Base-by-base conservation (phyloP, 257 asterid species). In the Galeopsis tetrahit region DNA sequence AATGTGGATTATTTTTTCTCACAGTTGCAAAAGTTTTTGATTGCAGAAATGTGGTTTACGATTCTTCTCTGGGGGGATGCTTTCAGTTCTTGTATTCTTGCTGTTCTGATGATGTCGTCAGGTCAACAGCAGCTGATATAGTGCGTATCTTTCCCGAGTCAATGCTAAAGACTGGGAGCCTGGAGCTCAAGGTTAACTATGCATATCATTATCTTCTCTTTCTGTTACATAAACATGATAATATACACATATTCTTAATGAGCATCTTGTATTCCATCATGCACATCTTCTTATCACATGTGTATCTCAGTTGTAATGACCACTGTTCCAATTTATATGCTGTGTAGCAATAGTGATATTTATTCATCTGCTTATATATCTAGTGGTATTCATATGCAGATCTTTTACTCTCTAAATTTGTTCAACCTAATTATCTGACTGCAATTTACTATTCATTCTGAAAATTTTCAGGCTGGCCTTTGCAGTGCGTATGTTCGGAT, bases 11-110 rank as follows among this genome's bases (percentile, higher is more conserved):
- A 63, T 60, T 40, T 58, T 68, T 72, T 70, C 81, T 78, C 72
- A 78, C 64, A 57, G 76, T 17, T 21, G 72, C 65, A 21, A 59
- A 31, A 28, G 10, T 73, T 55, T 76, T 78, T 63, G 43, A 51
- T 79, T 84, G 81, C 91, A 91, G 99, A 77, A 83, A 80, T 74
- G 76, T 85, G 69, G 85, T 75, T 66, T 94, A 91, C 69, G 97
- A 94, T 80, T 85, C 95, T 58, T 85, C 95, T 66, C 73, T 94
- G 68, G 99, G 95, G 68, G 78, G 83, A 80, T 89, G 99, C 76
- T 90, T 94, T 76, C 91, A 84, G 76, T 81, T 85, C 44, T 77
- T 89, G 83, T 86, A 84, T 80, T 83, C 95, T 66, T 84, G 81
- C 80, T 87, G 96, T 80, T 80, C 92, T 48, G 97, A 85, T 82